These are phyloP conservation scores for Xylaria venustula DNA, from an alignment of 495 filamentous ascomycete genomes.

Conservation along the genomic window DNA sequence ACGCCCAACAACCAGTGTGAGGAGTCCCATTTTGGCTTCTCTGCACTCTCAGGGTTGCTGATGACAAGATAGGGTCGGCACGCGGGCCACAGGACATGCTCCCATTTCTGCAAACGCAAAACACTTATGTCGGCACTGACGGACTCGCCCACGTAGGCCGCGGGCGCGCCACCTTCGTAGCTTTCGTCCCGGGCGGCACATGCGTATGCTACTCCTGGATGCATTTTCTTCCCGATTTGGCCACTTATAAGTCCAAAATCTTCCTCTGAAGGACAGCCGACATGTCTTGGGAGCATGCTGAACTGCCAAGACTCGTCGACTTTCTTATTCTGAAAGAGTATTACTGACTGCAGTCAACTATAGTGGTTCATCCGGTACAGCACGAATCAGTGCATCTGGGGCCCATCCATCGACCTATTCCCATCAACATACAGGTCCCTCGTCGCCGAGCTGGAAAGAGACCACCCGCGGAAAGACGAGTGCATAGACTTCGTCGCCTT, in stretches of 20 bases:
- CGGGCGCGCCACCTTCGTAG: not conserved
- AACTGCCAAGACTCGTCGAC: too few species aligned
- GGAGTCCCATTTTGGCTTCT: not conserved
- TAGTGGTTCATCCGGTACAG: slow-evolving; percentile 7
- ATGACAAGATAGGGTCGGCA: not conserved
- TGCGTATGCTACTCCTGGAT: too few species aligned
- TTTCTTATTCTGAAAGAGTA: too few species aligned
- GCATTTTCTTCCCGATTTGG: too few species aligned
- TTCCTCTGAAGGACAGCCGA: too few species aligned
- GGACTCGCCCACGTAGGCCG: not conserved
- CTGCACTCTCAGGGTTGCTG: not conserved
- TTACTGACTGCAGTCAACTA: too few species aligned
- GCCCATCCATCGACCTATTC: not conserved
- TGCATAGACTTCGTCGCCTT: slow-evolving; percentile 6
- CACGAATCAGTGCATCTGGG: not conserved
- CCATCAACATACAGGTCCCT: not conserved
- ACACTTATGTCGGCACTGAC: not conserved
- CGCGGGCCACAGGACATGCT: not conserved
- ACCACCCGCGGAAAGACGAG: not conserved
- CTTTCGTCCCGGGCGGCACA: not conserved
- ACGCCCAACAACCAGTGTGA: not conserved
- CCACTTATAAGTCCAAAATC: too few species aligned
- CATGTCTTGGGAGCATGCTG: too few species aligned
- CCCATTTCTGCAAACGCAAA: not conserved
- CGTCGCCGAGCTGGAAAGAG: not conserved